Conservation (phyloP, 495 filamentous ascomycete species). For the Aspergillus ostianus region DNA sequence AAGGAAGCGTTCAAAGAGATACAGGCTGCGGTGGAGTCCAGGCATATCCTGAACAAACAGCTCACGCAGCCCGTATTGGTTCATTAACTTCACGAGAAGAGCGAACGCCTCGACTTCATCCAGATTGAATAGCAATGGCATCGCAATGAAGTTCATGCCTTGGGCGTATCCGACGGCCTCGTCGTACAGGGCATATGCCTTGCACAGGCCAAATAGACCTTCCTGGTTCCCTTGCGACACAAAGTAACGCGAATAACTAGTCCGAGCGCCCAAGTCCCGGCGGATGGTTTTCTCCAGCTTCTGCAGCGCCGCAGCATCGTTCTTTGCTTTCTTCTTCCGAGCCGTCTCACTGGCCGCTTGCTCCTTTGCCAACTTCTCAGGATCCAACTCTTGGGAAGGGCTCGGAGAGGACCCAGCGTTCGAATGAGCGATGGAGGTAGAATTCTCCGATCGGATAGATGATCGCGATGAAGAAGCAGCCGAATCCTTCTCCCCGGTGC, state of each 20-base stretch:
- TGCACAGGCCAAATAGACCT: slow-evolving; percentile 90
- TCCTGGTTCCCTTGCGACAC: slow-evolving; percentile 88
- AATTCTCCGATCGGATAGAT: slow-evolving; percentile 78
- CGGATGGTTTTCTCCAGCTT: slow-evolving; percentile 92
- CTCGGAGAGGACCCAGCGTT: slow-evolving; percentile 58
- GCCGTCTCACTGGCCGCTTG: slow-evolving; percentile 64
- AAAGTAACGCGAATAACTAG: slow-evolving; percentile 93
- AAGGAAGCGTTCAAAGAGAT: slow-evolving; percentile 90
- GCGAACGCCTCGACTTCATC: slow-evolving; percentile 96
- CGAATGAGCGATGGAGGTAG: slow-evolving; percentile 59
- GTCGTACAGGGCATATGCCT: slow-evolving; percentile 96
- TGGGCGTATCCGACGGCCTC: slow-evolving; percentile 95
- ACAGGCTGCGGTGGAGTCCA: slow-evolving; percentile 87
- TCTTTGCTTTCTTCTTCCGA: slow-evolving; percentile 70
- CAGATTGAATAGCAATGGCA: slow-evolving; percentile 98
- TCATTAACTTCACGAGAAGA: slow-evolving; percentile 91
- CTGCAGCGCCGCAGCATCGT: slow-evolving; percentile 64
- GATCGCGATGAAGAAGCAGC: slow-evolving; percentile 67
- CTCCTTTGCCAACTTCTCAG: slow-evolving; percentile 63
- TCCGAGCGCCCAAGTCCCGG: slow-evolving; percentile 84
- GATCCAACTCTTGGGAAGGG: slow-evolving; percentile 59
- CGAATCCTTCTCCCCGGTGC: slow-evolving; percentile 57
- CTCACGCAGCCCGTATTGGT: slow-evolving; percentile 88
- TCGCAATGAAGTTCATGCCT: slow-evolving; percentile 97
- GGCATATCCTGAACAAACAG: slow-evolving; percentile 97